These are phyloP conservation scores for Nothophytophthora sp. DNA, from an alignment of 352 stramenopile species.

Conservation along the genomic window DNA sequence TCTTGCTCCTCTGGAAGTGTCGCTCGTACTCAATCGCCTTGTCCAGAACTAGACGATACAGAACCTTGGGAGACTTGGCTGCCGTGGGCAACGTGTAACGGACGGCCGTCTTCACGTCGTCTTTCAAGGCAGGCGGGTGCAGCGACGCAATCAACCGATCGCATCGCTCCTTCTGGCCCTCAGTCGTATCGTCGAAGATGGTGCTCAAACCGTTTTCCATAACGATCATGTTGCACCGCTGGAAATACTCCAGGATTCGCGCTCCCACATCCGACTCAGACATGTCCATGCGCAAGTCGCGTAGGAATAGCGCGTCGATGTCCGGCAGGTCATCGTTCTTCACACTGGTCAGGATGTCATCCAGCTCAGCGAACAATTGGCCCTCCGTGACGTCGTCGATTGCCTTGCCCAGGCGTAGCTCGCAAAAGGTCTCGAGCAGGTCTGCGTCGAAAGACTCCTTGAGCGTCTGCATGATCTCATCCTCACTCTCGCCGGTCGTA, in stretches of 20 bases:
- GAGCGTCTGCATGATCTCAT: background rate
- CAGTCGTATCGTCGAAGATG: background rate
- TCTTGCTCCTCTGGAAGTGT: conserved; percentile 1
- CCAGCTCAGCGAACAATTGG: background rate
- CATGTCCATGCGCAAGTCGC: conserved; percentile 8
- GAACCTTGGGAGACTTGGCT: background rate
- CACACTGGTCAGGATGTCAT: background rate
- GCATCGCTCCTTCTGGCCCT: conserved; percentile 2
- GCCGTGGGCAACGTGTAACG: background rate
- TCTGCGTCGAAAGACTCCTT: background rate
- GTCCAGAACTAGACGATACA: conserved; percentile 8
- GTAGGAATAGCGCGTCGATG: background rate
- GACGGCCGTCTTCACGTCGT: conserved; percentile 11
- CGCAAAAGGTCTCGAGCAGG: background rate
- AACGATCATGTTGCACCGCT: conserved; percentile 1
- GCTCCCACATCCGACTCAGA: conserved; percentile 6
- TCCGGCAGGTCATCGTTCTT: background rate
- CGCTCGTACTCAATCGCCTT: conserved; percentile 4
- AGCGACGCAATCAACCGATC: conserved; percentile 5
- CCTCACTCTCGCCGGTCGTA: no score
- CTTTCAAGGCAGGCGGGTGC: background rate
- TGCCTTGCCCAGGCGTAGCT: background rate
- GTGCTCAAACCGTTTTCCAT: background rate
- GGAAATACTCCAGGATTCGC: conserved; percentile 9
- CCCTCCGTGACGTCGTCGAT: background rate